Evolutionary conservation across 23 red algal genomes (phyloP).

Genomic region (Gracilaria gracilis): DNA sequence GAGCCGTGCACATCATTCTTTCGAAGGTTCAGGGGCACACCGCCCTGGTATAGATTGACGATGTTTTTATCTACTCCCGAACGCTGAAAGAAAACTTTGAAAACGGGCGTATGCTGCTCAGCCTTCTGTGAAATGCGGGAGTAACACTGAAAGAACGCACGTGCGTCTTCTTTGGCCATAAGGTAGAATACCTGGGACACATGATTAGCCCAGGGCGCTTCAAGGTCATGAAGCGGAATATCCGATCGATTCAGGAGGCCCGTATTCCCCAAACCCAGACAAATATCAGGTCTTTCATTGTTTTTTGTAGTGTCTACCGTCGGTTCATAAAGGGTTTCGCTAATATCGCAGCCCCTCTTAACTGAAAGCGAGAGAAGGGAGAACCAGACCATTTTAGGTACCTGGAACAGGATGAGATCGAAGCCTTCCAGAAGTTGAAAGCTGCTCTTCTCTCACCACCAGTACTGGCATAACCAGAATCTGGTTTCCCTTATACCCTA

Average conservation of each 20-base stretch:
- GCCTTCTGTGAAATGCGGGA: too few relatives aligned
- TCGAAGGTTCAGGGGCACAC: too few relatives aligned
- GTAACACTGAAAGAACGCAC: conserved; percentile 10
- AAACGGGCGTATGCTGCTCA: too few relatives aligned
- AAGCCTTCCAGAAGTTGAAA: conserved; percentile 47
- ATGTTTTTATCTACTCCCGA: too few relatives aligned
- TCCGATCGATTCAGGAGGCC: conserved; percentile 5
- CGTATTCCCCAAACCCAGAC: not conserved
- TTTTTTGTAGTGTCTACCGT: not conserved
- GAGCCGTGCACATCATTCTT: not conserved
- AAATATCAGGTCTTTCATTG: not conserved
- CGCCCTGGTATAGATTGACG: too few relatives aligned
- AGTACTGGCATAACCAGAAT: conserved; percentile 17
- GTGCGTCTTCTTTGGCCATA: conserved; percentile 1
- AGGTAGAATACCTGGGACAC: not conserved
- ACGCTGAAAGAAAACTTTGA: too few relatives aligned
- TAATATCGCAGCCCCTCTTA: not conserved
- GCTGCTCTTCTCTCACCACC: conserved; percentile 8
- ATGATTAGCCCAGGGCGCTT: not conserved
- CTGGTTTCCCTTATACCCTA: not conserved
- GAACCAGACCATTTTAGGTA: not conserved
- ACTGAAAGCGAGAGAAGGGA: not conserved
- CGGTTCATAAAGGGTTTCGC: not conserved
- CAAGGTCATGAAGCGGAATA: not conserved
- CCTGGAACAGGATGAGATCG: conserved; percentile 2